phyloP scores from a whole-genome alignment of 140 eudicot species.

The Eryngium alpinum region DNA sequence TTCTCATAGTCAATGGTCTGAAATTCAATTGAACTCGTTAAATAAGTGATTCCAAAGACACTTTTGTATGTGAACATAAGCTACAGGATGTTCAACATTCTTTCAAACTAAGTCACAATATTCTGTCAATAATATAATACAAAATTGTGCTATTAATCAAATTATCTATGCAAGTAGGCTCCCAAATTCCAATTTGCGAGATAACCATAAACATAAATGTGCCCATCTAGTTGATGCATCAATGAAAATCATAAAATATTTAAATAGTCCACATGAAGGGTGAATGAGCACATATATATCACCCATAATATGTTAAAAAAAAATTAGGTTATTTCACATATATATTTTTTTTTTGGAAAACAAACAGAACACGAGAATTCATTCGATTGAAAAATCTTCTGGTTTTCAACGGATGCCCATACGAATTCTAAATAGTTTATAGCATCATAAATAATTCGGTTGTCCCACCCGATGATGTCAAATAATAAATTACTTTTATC shows the following conservation, averaged over 20 bases:
- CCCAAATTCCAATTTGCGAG: neutral
- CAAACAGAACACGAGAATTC: neutral
- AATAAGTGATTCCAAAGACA: too few relatives aligned
- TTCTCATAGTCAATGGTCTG: too few relatives aligned
- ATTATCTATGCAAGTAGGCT: neutral
- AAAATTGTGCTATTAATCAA: too few relatives aligned
- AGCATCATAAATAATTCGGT: neutral
- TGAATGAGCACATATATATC: too few relatives aligned
- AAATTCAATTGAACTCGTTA: too few relatives aligned
- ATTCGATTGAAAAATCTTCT: neutral
- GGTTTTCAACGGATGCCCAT: neutral
- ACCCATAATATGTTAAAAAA: neutral
- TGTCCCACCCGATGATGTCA: neutral
- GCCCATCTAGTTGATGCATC: neutral
- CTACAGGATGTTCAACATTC: too few relatives aligned
- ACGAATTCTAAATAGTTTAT: too few relatives aligned
- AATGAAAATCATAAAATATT: too few relatives aligned
- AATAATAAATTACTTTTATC: neutral
- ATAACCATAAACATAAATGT: neutral
- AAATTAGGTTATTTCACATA: neutral
- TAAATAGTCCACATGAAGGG: too few relatives aligned
- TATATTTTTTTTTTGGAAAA: neutral
- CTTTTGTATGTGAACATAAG: too few relatives aligned
- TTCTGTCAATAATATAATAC: neutral
- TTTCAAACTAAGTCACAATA: too few relatives aligned